These are phyloP conservation scores for Leccinum variicolor DNA, from an alignment of 768 basidiomycete genomes.

Conservation along the genomic window DNA sequence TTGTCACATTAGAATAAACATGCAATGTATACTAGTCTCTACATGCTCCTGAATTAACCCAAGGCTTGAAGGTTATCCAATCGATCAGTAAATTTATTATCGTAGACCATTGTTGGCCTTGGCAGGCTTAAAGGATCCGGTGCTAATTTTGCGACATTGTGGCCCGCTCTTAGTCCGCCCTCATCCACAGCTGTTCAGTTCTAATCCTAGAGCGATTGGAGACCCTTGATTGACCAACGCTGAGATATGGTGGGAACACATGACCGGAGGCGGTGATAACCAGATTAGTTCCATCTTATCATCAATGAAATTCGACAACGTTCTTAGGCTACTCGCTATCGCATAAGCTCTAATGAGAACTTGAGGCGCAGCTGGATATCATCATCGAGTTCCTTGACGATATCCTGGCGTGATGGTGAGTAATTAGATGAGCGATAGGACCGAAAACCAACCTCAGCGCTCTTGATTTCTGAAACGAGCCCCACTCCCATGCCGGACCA, in stretches of 20 bases:
- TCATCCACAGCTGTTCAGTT: neutral
- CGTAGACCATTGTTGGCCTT: constrained; percentile 13
- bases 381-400: constrained; percentile 49
- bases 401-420: constrained; percentile 38
- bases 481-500: constrained; percentile 72
- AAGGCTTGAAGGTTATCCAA: neutral
- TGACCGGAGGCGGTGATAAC: constrained; percentile 3
- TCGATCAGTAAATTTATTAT: neutral
- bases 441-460: constrained; percentile 34
- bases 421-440: neutral
- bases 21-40: constrained; percentile 17
- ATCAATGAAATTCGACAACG: constrained; percentile 21
- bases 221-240: constrained; percentile 4
- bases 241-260: constrained; percentile 20
- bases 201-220: constrained; percentile 4
- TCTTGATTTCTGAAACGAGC: constrained; percentile 45
- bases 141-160: constrained; percentile 8
- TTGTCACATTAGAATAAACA: constrained; percentile 16
- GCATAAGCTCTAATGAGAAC: constrained; percentile 22
- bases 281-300: constrained; percentile 9
- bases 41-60: constrained; percentile 6
- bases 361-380: constrained; percentile 41
- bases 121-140: constrained; percentile 2
- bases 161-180: constrained; percentile 7
- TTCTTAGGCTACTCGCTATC: constrained; percentile 17